These are phyloP conservation scores for Pezicula radicicola DNA, from an alignment of 2,329 filamentous ascomycete species.

Conservation along the genomic window DNA sequence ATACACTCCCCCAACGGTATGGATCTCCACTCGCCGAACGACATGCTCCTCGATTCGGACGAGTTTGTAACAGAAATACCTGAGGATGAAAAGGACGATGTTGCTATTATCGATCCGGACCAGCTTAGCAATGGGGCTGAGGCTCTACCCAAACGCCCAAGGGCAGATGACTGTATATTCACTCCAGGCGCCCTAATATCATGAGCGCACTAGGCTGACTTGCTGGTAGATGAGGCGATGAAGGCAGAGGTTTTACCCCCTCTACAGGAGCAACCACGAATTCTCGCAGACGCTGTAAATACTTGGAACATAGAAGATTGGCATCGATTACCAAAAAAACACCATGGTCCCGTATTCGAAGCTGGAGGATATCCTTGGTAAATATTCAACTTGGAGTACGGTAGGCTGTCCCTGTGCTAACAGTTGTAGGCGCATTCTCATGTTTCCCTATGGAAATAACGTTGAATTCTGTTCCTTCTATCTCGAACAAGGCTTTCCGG, in stretches of 20 bases:
- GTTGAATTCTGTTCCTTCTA: conserved; percentile 94
- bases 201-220: conserved; percentile 14
- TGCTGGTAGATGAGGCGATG: conserved; percentile 71
- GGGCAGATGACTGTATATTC: conserved; percentile 35
- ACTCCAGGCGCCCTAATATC: neutral
- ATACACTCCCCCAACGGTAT: conserved; percentile 29
- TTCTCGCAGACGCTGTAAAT: conserved; percentile 69
- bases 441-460: conserved; percentile 95
- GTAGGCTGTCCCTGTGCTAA: conserved; percentile 11
- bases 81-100: conserved; percentile 34
- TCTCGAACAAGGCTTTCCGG: conserved; percentile 87
- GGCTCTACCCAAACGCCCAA: conserved; percentile 16
- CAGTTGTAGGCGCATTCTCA: conserved; percentile 75
- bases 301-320: conserved; percentile 91
- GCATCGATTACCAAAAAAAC: conserved; percentile 71
- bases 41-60: conserved; percentile 28
- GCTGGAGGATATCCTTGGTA: conserved; percentile 87
- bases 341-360: conserved; percentile 84
- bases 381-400: conserved; percentile 26
- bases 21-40: conserved; percentile 22
- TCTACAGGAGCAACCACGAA: conserved; percentile 72
- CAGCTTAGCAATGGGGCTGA: conserved; percentile 23
- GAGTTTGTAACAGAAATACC: conserved; percentile 24
- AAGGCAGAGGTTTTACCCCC: conserved; percentile 74
- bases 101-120: conserved; percentile 36